Conservation (phyloP, 2,329 filamentous ascomycete species). For the Neofusicoccum kwambonambiense region DNA sequence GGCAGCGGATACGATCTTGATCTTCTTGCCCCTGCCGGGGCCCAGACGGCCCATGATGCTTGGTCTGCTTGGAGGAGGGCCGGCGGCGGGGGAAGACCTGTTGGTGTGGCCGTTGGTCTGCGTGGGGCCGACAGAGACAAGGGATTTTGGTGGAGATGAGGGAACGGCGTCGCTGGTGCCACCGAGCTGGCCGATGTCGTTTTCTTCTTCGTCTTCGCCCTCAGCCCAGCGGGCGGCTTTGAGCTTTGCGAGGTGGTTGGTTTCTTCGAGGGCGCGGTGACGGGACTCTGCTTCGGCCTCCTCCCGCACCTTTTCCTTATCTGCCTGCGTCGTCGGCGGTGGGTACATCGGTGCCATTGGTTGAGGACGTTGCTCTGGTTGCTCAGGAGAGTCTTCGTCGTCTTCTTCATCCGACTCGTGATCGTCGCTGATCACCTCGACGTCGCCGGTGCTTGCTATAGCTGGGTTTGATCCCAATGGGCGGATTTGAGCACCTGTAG, state of each 20-base stretch:
- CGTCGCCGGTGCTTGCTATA: constrained; percentile 29
- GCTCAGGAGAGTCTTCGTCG: neutral
- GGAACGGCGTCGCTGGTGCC: constrained; percentile 6
- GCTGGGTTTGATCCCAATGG: constrained; percentile 26
- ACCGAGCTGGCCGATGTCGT: neutral
- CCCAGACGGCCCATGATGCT: constrained; percentile 7
- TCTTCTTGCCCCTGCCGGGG: constrained; percentile 30
- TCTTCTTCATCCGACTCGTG: constrained; percentile 27
- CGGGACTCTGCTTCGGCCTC: neutral
- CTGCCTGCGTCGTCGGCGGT: constrained; percentile 23
- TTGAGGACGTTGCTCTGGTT: neutral
- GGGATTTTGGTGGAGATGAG: neutral
- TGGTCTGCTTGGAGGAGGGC: constrained; percentile 20
- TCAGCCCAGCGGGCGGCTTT: constrained; percentile 3
- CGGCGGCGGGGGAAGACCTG: neutral
- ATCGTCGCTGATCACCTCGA: constrained; percentile 31
- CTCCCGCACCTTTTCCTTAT: neutral
- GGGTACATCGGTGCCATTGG: constrained; percentile 6
- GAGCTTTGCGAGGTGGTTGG: constrained; percentile 9
- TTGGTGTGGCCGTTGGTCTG: neutral
- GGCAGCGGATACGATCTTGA: constrained; percentile 32
- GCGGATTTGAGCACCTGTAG: constrained; percentile 28
- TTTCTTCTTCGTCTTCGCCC: neutral
- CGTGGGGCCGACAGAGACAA: neutral
- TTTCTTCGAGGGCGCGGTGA: neutral